Conservation (phyloP, 352 stramenopile genomes). For the Phytophthora colocasiae region DNA sequence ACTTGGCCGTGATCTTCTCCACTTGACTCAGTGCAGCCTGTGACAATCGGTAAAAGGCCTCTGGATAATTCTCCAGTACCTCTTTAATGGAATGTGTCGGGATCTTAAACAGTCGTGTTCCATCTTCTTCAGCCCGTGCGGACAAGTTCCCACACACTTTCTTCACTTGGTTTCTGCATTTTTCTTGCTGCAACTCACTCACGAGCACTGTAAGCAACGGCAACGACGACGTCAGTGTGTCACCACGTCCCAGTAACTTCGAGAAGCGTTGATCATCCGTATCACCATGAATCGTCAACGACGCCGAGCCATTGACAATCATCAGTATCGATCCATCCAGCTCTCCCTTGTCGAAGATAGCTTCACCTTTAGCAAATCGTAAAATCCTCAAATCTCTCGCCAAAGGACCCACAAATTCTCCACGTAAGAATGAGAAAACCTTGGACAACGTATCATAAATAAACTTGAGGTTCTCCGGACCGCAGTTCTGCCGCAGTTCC, state of each 20-base stretch:
- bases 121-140: slow-evolving; percentile 49
- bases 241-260: slow-evolving; percentile 58
- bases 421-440: slow-evolving; percentile 80
- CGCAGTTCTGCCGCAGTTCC: slow-evolving; percentile 63
- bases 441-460: slow-evolving; percentile 84
- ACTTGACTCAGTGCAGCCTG: slow-evolving; percentile 82
- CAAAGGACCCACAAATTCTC: slow-evolving; percentile 70
- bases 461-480: slow-evolving; percentile 77
- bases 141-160: slow-evolving; percentile 73
- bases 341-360: slow-evolving; percentile 63
- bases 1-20: slow-evolving; percentile 83
- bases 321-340: slow-evolving; percentile 85
- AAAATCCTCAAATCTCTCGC: slow-evolving; percentile 69
- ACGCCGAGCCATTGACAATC: slow-evolving; percentile 63
- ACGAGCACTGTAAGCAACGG: slow-evolving; percentile 69
- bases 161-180: slow-evolving; percentile 30
- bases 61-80: slow-evolving; percentile 66
- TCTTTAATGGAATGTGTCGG: slow-evolving; percentile 49
- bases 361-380: slow-evolving; percentile 49
- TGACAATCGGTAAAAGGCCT: slow-evolving; percentile 76
- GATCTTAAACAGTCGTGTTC: slow-evolving; percentile 75
- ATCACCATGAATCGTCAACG: slow-evolving; percentile 66
- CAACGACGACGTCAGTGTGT: slow-evolving; percentile 79
- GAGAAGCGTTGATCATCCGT: slow-evolving; percentile 48
- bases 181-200: slow-evolving; percentile 40